phyloP scores from a whole-genome alignment of 805 yeast genomes.

The Saccharomyces eubayanus region DNA sequence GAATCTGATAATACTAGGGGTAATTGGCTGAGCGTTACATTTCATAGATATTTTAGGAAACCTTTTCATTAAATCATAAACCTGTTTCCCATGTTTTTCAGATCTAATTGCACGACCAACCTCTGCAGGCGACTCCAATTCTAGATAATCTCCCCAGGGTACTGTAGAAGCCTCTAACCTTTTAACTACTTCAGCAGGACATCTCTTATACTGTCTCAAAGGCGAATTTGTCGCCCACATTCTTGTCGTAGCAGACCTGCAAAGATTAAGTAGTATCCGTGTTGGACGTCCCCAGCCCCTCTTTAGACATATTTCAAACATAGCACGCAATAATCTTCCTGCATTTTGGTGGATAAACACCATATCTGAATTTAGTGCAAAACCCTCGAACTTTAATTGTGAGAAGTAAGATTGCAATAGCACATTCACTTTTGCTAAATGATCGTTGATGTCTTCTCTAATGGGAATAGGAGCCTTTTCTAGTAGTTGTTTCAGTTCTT shows the following conservation, averaged over 20 bases:
- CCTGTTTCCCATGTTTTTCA: constrained; percentile 53
- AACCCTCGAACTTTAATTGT: constrained; percentile 65
- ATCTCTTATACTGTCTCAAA: constrained; percentile 68
- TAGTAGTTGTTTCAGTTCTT: constrained; percentile 59
- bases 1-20: constrained; percentile 56
- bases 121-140: constrained; percentile 57
- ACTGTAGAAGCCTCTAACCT: constrained; percentile 72
- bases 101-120: constrained; percentile 74
- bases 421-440: constrained; percentile 69
- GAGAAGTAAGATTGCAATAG: constrained; percentile 85
- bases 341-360: constrained; percentile 88
- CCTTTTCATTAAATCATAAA: constrained; percentile 50
- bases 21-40: constrained; percentile 67
- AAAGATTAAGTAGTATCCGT: constrained; percentile 48
- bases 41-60: constrained; percentile 63
- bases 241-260: constrained; percentile 72
- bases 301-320: constrained; percentile 64
- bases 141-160: constrained; percentile 73
- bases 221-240: constrained; percentile 86
- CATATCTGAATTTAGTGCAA: constrained; percentile 90
- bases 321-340: constrained; percentile 77
- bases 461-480: constrained; percentile 83
- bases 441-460: constrained; percentile 59
- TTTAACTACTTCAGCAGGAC: constrained; percentile 60
- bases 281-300: constrained; percentile 68